These are phyloP conservation scores for Saccharomyces hybrid DNA, from an alignment of 1,139 yeast genomes.

Conservation along the genomic window DNA sequence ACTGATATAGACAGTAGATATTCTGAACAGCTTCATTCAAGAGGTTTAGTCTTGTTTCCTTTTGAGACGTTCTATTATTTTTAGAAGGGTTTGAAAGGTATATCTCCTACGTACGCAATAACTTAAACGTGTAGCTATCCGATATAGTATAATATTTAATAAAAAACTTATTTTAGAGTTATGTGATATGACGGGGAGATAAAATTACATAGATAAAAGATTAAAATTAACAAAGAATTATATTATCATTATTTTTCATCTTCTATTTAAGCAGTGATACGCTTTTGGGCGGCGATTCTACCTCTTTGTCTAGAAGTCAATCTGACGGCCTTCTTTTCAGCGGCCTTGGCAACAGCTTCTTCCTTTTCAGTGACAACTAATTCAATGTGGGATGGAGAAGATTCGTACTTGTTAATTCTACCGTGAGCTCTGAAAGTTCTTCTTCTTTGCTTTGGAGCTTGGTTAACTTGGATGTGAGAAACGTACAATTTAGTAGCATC, in stretches of 20 bases:
- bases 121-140: not conserved
- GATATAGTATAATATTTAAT: not conserved
- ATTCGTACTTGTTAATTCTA: conserved; percentile 98
- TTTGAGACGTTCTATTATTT: not conserved
- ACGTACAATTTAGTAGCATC: conserved; percentile 89
- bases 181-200: conserved; percentile 1
- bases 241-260: conserved; percentile 1
- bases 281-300: conserved; percentile 81
- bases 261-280: conserved; percentile 43
- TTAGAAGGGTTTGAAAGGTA: not conserved
- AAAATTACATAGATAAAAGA: not conserved
- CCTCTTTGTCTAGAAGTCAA: conserved; percentile 78
- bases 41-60: not conserved
- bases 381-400: conserved; percentile 98
- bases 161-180: not conserved
- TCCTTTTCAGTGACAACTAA: conserved; percentile 91
- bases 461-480: conserved; percentile 99
- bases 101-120: not conserved
- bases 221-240: not conserved
- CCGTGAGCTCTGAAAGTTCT: conserved; percentile 99
- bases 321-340: conserved; percentile 74
- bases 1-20: not conserved
- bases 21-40: not conserved
- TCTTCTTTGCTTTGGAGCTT: conserved; percentile 99
- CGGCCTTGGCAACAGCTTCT: conserved; percentile 90